phyloP scores from a whole-genome alignment of 371 early-diverging fungal species.

The Chytridiales sp. region DNA sequence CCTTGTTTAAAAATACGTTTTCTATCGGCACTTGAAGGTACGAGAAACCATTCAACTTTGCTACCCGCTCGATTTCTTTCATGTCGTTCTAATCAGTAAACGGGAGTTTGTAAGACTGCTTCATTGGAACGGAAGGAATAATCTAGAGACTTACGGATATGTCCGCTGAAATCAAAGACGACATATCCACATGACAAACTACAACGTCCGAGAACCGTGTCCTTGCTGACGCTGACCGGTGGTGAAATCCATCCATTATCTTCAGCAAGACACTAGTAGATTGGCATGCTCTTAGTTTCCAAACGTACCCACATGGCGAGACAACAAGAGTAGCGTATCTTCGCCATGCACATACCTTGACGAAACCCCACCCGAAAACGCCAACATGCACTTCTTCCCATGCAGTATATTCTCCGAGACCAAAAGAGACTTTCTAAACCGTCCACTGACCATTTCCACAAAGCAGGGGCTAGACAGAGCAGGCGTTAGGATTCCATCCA shows the following conservation, averaged over 20 bases:
- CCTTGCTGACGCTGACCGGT: too few relatives aligned
- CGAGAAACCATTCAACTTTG: constrained; percentile 25
- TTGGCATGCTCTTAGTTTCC: not conserved
- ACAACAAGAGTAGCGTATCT: not conserved
- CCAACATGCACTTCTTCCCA: constrained; percentile 65
- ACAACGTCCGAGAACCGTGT: constrained; percentile 50
- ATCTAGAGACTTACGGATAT: constrained; percentile 15
- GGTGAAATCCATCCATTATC: too few relatives aligned
- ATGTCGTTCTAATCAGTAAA: constrained; percentile 31
- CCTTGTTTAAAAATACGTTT: constrained; percentile 37
- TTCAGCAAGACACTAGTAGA: not conserved
- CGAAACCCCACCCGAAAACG: constrained; percentile 83
- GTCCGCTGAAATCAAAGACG: constrained; percentile 51
- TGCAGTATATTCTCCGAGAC: constrained; percentile 28
- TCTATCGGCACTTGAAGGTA: constrained; percentile 42
- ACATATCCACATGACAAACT: constrained; percentile 78
- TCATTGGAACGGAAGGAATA: not conserved
- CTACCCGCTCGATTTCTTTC: constrained; percentile 29
- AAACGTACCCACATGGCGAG: constrained; percentile 1
- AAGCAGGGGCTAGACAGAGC: constrained; percentile 72
- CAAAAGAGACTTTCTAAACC: constrained; percentile 55
- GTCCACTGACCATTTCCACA: constrained; percentile 46
- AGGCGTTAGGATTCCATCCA: too few relatives aligned
- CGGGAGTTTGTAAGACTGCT: not conserved
- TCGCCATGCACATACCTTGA: constrained; percentile 57